A percentile compares a stretch with the other conserved stretches of the same genome.
Evolutionary conservation across 2,329 filamentous ascomycete species (phyloP).

Genomic region (Byssoonygena ceratinophila): DNA sequence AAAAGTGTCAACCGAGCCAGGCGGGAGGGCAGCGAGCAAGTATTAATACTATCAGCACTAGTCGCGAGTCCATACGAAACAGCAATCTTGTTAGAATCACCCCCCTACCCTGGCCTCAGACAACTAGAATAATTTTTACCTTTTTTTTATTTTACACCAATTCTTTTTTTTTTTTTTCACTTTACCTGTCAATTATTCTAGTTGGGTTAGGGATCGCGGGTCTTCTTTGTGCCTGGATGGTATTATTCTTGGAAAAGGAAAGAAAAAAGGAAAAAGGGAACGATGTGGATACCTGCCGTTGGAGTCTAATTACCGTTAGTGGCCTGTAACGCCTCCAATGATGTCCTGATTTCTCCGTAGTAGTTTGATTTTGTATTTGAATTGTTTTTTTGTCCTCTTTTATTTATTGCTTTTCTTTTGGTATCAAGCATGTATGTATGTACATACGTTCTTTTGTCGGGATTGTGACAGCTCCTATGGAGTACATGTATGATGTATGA

Average conservation of each 20-base stretch:
- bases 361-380: not conserved
- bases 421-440: not conserved
- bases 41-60: conserved; percentile 9
- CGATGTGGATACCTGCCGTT: conserved; percentile 10
- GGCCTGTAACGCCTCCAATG: conserved; percentile 5
- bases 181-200: conserved; percentile 11
- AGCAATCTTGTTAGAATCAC: conserved; percentile 8
- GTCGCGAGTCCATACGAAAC: conserved; percentile 11
- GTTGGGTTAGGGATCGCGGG: conserved; percentile 9
- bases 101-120: conserved; percentile 11
- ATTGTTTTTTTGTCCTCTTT: not conserved
- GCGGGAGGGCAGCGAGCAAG: conserved; percentile 5
- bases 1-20: conserved; percentile 5
- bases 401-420: not conserved
- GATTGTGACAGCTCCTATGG: not conserved
- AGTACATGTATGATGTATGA: not conserved
- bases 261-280: conserved; percentile 8
- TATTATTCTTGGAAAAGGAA: conserved; percentile 4
- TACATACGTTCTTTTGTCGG: not conserved
- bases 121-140: conserved; percentile 5
- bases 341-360: not conserved
- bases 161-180: not conserved
- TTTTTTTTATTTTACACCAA: not conserved
- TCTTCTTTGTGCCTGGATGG: conserved; percentile 8
- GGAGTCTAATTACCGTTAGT: conserved; percentile 4